Evolutionary conservation across 129 eudicot species (phyloP).

Genomic region (Lactuca sativa): DNA sequence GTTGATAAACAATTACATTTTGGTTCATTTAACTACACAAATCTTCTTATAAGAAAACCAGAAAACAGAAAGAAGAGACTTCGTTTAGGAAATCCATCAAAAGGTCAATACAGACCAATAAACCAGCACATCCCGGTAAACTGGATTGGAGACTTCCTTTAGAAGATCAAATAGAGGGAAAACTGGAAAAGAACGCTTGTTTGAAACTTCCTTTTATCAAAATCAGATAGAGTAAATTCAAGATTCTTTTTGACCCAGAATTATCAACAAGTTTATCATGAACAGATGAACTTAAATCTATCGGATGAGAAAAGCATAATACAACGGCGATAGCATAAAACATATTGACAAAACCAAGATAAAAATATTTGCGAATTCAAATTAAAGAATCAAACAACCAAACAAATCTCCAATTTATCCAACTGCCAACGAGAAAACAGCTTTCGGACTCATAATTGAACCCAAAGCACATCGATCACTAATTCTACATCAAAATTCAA

Average conservation of each 20-base stretch:
- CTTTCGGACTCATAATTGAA: neutral
- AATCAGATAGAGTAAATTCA: neutral
- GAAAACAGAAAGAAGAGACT: neutral
- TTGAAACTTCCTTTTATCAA: neutral
- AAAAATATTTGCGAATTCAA: neutral
- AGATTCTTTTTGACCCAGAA: conserved; percentile 10
- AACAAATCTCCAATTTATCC: conserved; percentile 5
- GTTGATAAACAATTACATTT: neutral
- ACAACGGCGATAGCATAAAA: neutral
- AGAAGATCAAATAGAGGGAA: neutral
- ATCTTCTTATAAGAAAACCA: conserved; percentile 3
- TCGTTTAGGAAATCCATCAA: neutral
- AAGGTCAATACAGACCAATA: neutral
- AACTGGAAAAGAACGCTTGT: neutral
- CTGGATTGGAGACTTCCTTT: neutral
- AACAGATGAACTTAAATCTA: no score
- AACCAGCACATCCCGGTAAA: neutral
- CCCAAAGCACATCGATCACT: neutral
- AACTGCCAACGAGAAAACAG: conserved; percentile 5
- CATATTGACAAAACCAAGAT: neutral
- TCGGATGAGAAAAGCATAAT: neutral
- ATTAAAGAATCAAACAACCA: conserved; percentile 4
- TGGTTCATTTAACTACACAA: neutral
- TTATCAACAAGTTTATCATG: neutral
- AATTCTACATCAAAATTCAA: neutral